These are phyloP conservation scores for Drosera spatulata DNA, from an alignment of 179 eudicot genomes.

Conservation along the genomic window DNA sequence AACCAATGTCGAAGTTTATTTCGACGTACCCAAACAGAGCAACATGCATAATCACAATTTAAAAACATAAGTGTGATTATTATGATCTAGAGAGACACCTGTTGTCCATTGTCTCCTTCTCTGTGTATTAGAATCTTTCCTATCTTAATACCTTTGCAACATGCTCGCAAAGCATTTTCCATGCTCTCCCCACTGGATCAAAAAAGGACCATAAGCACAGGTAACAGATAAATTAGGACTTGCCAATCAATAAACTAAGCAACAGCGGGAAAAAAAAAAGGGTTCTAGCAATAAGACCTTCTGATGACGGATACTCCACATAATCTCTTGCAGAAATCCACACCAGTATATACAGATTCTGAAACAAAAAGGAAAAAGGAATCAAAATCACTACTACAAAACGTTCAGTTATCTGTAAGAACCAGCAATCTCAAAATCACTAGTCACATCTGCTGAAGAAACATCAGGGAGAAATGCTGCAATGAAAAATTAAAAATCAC, in stretches of 20 bases:
- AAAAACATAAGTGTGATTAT: not conserved
- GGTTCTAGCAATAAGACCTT: slow-evolving; percentile 30
- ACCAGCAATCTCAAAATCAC: too few relatives aligned
- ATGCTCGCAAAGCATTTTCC: slow-evolving; percentile 65
- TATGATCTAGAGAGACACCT: slow-evolving; percentile 22
- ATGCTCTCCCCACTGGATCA: slow-evolving; percentile 13
- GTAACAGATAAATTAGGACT: slow-evolving; percentile 2
- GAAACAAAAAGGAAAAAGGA: slow-evolving; percentile 9
- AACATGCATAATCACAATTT: not conserved
- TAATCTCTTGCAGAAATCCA: slow-evolving; percentile 85
- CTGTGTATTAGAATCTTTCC: slow-evolving; percentile 91
- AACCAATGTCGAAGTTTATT: not conserved
- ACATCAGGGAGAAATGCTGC: too few relatives aligned
- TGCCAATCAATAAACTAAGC: not conserved
- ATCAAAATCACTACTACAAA: too few relatives aligned
- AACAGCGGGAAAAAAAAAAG: not conserved
- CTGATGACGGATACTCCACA: slow-evolving; percentile 84
- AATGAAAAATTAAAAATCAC: too few relatives aligned
- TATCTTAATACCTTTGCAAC: slow-evolving; percentile 86
- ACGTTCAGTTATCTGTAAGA: too few relatives aligned
- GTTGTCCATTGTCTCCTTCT: slow-evolving; percentile 91
- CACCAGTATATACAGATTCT: slow-evolving; percentile 90
- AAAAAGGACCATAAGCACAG: not conserved
- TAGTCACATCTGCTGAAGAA: too few relatives aligned
- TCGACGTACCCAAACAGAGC: not conserved